These are phyloP conservation scores for Peribolospora kevripleyi DNA, from an alignment of 768 basidiomycete genomes.

Conservation along the genomic window DNA sequence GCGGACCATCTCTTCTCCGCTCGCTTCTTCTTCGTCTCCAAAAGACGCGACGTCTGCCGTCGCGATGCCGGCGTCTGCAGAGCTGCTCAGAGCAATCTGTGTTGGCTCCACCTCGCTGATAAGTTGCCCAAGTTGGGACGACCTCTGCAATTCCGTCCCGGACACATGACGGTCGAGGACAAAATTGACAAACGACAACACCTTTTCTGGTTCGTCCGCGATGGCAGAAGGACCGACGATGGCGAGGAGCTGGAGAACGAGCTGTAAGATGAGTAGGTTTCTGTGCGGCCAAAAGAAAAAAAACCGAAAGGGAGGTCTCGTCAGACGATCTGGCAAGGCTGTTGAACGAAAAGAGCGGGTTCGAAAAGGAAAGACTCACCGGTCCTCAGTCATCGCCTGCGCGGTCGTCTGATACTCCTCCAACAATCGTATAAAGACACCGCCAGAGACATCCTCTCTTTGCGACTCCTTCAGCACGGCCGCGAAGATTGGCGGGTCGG, in stretches of 20 bases:
- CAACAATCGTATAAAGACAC: constrained; percentile 47
- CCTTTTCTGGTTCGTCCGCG: constrained; percentile 38
- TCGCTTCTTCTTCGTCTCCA: constrained; percentile 14
- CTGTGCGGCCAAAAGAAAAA: constrained; percentile 14
- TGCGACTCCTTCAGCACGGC: constrained; percentile 32
- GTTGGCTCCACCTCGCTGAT: constrained; percentile 5
- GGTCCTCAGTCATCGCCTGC: constrained; percentile 17
- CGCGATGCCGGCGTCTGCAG: constrained; percentile 21
- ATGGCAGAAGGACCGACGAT: constrained; percentile 35
- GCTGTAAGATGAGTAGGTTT: constrained; percentile 47
- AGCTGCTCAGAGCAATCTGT: constrained; percentile 1
- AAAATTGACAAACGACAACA: constrained; percentile 61
- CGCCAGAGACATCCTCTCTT: constrained; percentile 43
- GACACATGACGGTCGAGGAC: constrained; percentile 30
- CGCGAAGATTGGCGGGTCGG: no score
- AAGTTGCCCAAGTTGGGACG: neutral
- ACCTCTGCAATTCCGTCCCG: constrained; percentile 5
- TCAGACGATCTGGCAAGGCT: neutral
- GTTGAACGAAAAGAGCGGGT: neutral
- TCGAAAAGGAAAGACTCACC: constrained; percentile 24
- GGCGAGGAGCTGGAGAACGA: constrained; percentile 58
- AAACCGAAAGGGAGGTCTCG: neutral
- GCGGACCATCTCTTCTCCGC: constrained; percentile 35
- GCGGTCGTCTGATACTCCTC: constrained; percentile 34
- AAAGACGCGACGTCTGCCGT: constrained; percentile 21